These are phyloP conservation scores for Zangia roseola DNA, from an alignment of 768 basidiomycete species.

Conservation along the genomic window DNA sequence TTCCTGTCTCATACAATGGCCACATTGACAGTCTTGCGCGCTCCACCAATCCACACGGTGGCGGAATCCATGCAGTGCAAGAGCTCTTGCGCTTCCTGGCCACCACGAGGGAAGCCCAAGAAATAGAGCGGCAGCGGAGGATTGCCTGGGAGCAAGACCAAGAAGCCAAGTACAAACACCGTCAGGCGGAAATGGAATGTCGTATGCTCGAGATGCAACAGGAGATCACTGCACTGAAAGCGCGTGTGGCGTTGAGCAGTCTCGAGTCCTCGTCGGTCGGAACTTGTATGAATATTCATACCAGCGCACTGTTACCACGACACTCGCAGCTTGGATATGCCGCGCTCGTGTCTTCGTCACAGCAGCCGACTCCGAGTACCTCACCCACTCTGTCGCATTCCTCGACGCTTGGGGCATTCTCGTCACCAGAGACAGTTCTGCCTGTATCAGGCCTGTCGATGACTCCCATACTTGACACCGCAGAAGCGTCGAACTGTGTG, in stretches of 20 bases:
- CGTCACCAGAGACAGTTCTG: slow-evolving; percentile 10
- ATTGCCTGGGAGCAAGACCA: slow-evolving; percentile 69
- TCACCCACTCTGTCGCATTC: slow-evolving; percentile 31
- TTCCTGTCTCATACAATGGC: slow-evolving; percentile 1
- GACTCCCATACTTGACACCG: neutral
- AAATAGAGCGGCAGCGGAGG: slow-evolving; percentile 58
- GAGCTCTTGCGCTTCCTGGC: slow-evolving; percentile 59
- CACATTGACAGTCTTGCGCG: slow-evolving; percentile 15
- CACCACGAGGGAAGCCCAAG: slow-evolving; percentile 58
- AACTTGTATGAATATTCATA: neutral
- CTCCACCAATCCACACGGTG: slow-evolving; percentile 31
- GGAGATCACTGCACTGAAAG: slow-evolving; percentile 48
- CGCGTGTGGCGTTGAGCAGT: slow-evolving; percentile 34
- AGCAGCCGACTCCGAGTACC: slow-evolving; percentile 31
- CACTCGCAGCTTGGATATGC: slow-evolving; percentile 8
- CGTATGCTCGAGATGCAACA: slow-evolving; percentile 54
- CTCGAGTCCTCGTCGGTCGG: slow-evolving; percentile 5
- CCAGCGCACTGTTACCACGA: slow-evolving; percentile 2
- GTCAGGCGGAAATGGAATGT: slow-evolving; percentile 59
- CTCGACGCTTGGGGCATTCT: slow-evolving; percentile 26
- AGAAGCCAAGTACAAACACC: slow-evolving; percentile 54
- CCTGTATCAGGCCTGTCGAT: slow-evolving; percentile 12
- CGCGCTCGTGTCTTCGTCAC: slow-evolving; percentile 11
- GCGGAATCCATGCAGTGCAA: slow-evolving; percentile 48
- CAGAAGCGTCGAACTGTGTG: slow-evolving; percentile 3